These are phyloP conservation scores for Sclerotinia minor DNA, from an alignment of 2,329 filamentous ascomycete species.

Conservation along the genomic window DNA sequence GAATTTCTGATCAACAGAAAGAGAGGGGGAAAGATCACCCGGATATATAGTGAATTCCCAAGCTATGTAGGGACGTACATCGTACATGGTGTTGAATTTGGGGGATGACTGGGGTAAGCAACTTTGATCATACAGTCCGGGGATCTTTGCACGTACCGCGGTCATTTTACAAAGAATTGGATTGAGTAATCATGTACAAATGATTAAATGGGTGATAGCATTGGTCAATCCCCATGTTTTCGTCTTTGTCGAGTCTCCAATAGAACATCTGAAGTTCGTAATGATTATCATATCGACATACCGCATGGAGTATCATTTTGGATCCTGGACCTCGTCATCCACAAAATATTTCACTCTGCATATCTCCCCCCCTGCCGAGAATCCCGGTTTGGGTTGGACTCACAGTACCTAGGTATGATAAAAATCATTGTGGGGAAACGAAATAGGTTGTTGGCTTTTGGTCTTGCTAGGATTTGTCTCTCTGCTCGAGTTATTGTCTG, in stretches of 20 bases:
- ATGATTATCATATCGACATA: not conserved
- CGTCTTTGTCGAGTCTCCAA: conserved; percentile 10
- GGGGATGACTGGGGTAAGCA: conserved; percentile 5
- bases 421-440: conserved; percentile 16
- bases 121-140: conserved; percentile 2
- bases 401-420: not conserved
- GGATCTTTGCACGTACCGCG: not conserved
- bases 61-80: not conserved
- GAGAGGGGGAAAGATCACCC: not conserved
- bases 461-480: not conserved
- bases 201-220: not conserved
- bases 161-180: conserved; percentile 5
- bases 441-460: not conserved
- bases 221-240: conserved; percentile 6
- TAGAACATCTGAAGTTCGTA: not conserved
- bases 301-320: conserved; percentile 12
- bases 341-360: not conserved
- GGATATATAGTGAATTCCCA: conserved; percentile 7
- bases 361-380: not conserved
- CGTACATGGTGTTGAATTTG: not conserved
- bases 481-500: not conserved
- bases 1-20: not conserved
- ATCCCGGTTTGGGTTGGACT: not conserved
- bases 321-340: not conserved
- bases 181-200: not conserved